Percentiles rank a stretch among this genome's conserved stretches.
phyloP scores from a whole-genome alignment of 2,329 filamentous ascomycete genomes.

The Hypoxylon sp. region DNA sequence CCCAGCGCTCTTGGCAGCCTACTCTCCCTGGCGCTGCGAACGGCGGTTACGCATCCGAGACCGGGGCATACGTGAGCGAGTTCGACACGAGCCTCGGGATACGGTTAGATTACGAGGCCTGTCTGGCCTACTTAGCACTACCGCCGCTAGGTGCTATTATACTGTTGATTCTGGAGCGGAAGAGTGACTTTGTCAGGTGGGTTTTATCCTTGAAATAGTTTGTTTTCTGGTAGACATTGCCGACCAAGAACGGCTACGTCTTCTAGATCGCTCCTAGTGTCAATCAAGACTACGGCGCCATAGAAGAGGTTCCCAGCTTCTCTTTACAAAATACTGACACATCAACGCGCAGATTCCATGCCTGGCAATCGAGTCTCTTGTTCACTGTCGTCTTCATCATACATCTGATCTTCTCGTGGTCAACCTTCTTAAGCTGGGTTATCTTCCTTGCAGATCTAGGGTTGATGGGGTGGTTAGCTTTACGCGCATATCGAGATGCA shows the following conservation, averaged over 20 bases:
- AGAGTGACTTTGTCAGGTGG: conserved; percentile 96
- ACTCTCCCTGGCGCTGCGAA: conserved; percentile 27
- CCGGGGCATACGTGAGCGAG: conserved; percentile 70
- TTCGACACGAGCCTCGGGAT: conserved; percentile 93
- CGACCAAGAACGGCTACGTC: neutral
- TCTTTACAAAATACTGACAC: conserved; percentile 42
- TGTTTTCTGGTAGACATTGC: neutral
- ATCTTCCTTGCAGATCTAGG: conserved; percentile 82
- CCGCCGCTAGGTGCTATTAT: conserved; percentile 90
- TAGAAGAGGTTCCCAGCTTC: neutral
- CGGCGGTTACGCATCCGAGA: conserved; percentile 52
- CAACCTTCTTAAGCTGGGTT: conserved; percentile 84
- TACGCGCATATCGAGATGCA: conserved; percentile 88
- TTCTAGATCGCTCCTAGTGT: neutral
- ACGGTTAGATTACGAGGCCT: conserved; percentile 90
- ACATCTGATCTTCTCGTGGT: conserved; percentile 91
- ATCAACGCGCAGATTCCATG: conserved; percentile 79
- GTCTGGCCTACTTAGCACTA: conserved; percentile 86
- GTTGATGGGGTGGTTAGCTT: conserved; percentile 81
- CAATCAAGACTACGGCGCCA: neutral
- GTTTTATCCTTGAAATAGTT: conserved; percentile 8
- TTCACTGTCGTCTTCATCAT: conserved; percentile 83
- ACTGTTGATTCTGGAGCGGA: conserved; percentile 87
- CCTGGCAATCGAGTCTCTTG: conserved; percentile 91
- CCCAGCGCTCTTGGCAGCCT: conserved; percentile 69